phyloP scores from a whole-genome alignment of 768 basidiomycete species.

The Ramaria sp. region DNA sequence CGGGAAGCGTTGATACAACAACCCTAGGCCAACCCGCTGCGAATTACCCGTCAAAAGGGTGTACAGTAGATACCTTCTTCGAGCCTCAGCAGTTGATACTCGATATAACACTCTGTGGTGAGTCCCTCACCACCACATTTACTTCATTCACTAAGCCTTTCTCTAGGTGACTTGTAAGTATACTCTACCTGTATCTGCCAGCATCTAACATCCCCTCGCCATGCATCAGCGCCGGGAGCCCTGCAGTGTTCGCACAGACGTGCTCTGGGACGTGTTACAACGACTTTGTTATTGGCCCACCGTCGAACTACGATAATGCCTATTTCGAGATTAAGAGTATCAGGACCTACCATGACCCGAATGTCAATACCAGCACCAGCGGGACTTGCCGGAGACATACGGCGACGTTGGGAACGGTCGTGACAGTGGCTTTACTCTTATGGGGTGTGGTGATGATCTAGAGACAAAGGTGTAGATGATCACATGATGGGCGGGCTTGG shows the following conservation, averaged over 20 bases:
- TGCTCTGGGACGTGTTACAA: constrained; percentile 60
- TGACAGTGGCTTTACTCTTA: too few relatives aligned
- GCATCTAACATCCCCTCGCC: neutral
- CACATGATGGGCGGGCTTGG: too few relatives aligned
- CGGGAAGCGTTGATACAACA: constrained; percentile 27
- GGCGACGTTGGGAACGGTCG: too few relatives aligned
- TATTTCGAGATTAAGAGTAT: constrained; percentile 66
- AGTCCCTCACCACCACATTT: constrained; percentile 17
- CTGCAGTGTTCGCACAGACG: constrained; percentile 44
- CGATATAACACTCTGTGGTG: constrained; percentile 62
- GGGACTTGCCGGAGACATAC: neutral
- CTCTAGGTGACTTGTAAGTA: constrained; percentile 3
- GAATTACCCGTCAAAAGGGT: constrained; percentile 52
- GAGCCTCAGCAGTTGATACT: constrained; percentile 56
- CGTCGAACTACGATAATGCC: constrained; percentile 49
- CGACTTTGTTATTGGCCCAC: constrained; percentile 55
- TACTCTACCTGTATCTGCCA: neutral
- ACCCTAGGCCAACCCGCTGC: constrained; percentile 57
- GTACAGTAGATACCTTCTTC: constrained; percentile 43
- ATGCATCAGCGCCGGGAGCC: constrained; percentile 37
- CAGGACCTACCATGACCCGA: constrained; percentile 27
- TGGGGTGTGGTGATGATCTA: too few relatives aligned
- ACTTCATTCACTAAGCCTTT: constrained; percentile 16
- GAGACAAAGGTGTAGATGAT: too few relatives aligned
- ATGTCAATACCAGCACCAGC: neutral